Conservation (phyloP, 106 monocot genomes). For the Amphibolis antarctica region DNA sequence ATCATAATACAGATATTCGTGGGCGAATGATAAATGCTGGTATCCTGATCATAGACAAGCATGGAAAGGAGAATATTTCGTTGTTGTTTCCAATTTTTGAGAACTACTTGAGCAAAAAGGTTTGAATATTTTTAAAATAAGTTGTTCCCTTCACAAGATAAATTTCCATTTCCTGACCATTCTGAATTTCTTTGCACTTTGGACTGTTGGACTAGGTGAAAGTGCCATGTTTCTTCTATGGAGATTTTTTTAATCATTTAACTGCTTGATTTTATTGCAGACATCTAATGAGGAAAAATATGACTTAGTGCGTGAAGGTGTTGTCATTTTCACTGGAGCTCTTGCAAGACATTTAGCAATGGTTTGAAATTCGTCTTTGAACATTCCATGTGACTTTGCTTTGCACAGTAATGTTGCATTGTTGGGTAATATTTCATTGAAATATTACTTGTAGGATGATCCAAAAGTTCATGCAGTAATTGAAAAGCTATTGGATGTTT, state of each 20-base stretch:
- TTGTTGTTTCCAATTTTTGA: constrained; percentile 95
- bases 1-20: constrained; percentile 89
- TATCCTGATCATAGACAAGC: constrained; percentile 74
- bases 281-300: constrained; percentile 86
- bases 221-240: background rate
- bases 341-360: constrained; percentile 83
- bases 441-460: constrained; percentile 55
- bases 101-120: constrained; percentile 96
- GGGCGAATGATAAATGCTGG: constrained; percentile 96
- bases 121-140: constrained; percentile 1
- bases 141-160: background rate
- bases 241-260: background rate
- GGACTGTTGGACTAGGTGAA: no score
- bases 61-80: constrained; percentile 93
- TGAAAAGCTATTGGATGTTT: constrained; percentile 87
- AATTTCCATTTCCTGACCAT: background rate
- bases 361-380: constrained; percentile 18
- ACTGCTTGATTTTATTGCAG: constrained; percentile 23
- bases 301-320: constrained; percentile 92
- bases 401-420: no score
- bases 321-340: constrained; percentile 95
- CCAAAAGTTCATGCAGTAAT: constrained; percentile 89
- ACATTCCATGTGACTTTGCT: no score
- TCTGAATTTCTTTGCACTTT: no score
- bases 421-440: background rate